phyloP scores from a whole-genome alignment of 257 asterid species.

The Solanum ossicruentum region DNA sequence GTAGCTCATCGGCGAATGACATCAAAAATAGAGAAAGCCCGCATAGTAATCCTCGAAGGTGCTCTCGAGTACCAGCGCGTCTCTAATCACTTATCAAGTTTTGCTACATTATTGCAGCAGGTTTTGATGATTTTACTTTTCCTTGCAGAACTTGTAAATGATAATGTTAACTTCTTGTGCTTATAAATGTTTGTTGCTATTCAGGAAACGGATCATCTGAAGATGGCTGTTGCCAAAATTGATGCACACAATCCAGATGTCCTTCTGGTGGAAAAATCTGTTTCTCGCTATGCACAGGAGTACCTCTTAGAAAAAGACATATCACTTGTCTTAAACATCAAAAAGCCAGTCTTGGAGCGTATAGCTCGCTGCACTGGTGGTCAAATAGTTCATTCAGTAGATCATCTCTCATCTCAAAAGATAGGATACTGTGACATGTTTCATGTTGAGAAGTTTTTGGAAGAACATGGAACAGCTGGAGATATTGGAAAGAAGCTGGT shows the following conservation, averaged over 20 bases:
- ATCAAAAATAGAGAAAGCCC: slow-evolving; percentile 80
- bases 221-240: slow-evolving; percentile 95
- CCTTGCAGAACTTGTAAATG: neutral
- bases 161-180: neutral
- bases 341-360: slow-evolving; percentile 84
- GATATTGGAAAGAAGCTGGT: slow-evolving; percentile 58
- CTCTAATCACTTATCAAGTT: slow-evolving; percentile 80
- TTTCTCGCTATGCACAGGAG: slow-evolving; percentile 91
- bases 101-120: slow-evolving; percentile 93
- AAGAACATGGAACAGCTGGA: slow-evolving; percentile 71
- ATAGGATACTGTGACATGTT: slow-evolving; percentile 78
- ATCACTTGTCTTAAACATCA: slow-evolving; percentile 82
- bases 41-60: slow-evolving; percentile 84
- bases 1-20: slow-evolving; percentile 96
- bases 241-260: slow-evolving; percentile 78
- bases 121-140: slow-evolving; percentile 26
- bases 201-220: slow-evolving; percentile 98
- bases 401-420: slow-evolving; percentile 63
- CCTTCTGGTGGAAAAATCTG: slow-evolving; percentile 97
- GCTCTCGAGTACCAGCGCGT: slow-evolving; percentile 97
- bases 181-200: slow-evolving; percentile 7
- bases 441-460: slow-evolving; percentile 60
- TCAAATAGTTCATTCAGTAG: slow-evolving; percentile 83
- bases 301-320: slow-evolving; percentile 87
- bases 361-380: slow-evolving; percentile 90